phyloP scores from a whole-genome alignment of 208 protist species.

The Crithidia fasciculata region DNA sequence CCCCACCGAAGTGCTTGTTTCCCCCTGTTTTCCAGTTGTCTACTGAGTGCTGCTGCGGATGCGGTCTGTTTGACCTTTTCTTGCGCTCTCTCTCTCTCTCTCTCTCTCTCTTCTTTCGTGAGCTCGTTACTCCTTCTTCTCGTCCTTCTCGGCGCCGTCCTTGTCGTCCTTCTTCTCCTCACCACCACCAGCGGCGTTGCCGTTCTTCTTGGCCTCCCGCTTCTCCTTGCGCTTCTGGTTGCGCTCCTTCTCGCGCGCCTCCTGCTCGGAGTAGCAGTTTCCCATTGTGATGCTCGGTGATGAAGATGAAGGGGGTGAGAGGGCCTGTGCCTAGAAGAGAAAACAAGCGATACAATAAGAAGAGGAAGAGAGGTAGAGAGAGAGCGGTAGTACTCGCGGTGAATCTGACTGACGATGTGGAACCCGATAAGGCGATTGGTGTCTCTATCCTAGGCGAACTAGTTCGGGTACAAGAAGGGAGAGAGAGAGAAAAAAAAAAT shows the following conservation, averaged over 20 bases:
- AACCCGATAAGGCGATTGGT: too few species aligned
- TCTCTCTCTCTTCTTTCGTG: constrained; percentile 6
- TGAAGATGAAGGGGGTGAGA: not conserved
- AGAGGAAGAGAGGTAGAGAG: not conserved
- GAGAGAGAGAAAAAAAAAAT: not conserved
- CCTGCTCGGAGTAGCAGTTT: constrained; percentile 7
- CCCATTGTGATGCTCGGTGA: not conserved
- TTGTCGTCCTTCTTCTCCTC: constrained; percentile 8
- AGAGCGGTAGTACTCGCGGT: not conserved
- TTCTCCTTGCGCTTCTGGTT: constrained; percentile 1
- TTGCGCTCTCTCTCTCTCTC: not conserved
- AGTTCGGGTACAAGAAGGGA: too few species aligned
- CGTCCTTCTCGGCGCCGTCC: constrained; percentile 19
- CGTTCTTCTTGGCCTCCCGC: constrained; percentile 14
- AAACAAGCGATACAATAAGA: too few species aligned
- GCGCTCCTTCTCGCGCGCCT: constrained; percentile 13
- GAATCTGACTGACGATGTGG: too few species aligned
- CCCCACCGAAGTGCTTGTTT: too few species aligned
- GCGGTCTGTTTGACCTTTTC: not conserved
- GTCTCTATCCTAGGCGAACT: too few species aligned
- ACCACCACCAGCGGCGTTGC: not conserved
- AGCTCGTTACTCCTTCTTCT: constrained; percentile 13
- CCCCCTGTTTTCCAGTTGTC: too few species aligned
- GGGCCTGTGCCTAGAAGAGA: too few species aligned
- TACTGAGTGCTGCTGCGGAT: not conserved